A percentile compares a stretch with the other conserved stretches of the same genome.
phyloP scores from a whole-genome alignment of 1,284 basidiomycete genomes.

The Phellinidium pouzarii region DNA sequence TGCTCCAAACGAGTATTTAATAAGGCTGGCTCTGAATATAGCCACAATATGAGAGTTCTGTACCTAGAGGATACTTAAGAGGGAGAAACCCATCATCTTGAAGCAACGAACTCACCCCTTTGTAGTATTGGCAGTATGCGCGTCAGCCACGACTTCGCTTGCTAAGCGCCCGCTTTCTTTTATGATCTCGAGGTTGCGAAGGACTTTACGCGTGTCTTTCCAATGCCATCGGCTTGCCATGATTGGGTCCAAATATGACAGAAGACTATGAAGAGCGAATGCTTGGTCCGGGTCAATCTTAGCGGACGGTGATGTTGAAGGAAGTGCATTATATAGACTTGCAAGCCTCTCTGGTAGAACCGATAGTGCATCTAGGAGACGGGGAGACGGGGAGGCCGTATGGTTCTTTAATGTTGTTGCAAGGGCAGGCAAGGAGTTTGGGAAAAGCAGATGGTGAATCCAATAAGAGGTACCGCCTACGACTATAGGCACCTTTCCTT shows the following conservation, averaged over 20 bases:
- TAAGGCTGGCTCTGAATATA: constrained; percentile 68
- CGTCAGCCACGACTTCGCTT: constrained; percentile 65
- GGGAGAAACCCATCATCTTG: neutral
- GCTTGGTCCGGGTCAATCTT: constrained; percentile 47
- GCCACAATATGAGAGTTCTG: constrained; percentile 85
- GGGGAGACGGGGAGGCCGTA: constrained; percentile 28
- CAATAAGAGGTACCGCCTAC: constrained; percentile 98
- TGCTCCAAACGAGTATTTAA: constrained; percentile 68
- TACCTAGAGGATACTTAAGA: constrained; percentile 46
- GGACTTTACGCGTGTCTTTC: constrained; percentile 87
- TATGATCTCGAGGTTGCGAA: constrained; percentile 76
- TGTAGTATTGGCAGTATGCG: constrained; percentile 40
- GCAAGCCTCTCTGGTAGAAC: constrained; percentile 43
- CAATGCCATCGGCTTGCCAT: constrained; percentile 92
- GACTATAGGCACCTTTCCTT: constrained; percentile 72
- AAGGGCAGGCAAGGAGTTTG: constrained; percentile 48
- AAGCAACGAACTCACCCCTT: constrained; percentile 39
- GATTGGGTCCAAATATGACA: constrained; percentile 65
- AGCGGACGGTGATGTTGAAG: constrained; percentile 44
- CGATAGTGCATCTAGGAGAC: constrained; percentile 33
- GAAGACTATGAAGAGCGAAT: constrained; percentile 57
- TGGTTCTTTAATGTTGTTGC: neutral
- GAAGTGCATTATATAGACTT: constrained; percentile 48
- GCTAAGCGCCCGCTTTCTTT: constrained; percentile 62
- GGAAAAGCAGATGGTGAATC: constrained; percentile 89